A percentile compares a stretch with the other conserved stretches of the same genome.
Conservation (phyloP, 2,329 filamentous ascomycete species). For the Hymenoscyphus occultus region DNA sequence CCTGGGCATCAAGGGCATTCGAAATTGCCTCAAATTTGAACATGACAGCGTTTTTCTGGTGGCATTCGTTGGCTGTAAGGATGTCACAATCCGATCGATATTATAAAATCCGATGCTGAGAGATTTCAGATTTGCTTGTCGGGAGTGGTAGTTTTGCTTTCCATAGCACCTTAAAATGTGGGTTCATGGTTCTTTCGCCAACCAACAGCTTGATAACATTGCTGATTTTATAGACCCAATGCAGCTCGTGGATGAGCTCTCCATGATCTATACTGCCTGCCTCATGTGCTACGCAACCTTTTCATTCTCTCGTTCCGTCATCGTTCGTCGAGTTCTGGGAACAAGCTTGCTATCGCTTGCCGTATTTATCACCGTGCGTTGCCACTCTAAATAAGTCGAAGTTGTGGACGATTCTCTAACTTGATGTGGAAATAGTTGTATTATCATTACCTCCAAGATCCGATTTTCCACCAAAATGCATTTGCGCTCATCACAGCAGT, state of each 20-base stretch:
- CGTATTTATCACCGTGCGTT: conserved; percentile 55
- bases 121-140: conserved; percentile 35
- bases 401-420: conserved; percentile 45
- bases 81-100: not conserved
- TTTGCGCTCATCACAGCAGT: conserved; percentile 61
- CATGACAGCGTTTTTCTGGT: conserved; percentile 77
- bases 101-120: conserved; percentile 4
- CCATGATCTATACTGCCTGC: conserved; percentile 70
- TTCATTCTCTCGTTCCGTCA: conserved; percentile 52
- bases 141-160: conserved; percentile 41
- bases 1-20: conserved; percentile 71
- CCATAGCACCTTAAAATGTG: conserved; percentile 42
- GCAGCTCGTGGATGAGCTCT: conserved; percentile 68
- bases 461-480: conserved; percentile 69
- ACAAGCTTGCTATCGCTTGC: conserved; percentile 48
- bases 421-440: conserved; percentile 43
- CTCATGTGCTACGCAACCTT: conserved; percentile 69
- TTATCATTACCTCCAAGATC: conserved; percentile 72
- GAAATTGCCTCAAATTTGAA: conserved; percentile 66
- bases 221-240: conserved; percentile 54
- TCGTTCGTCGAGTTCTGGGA: conserved; percentile 48
- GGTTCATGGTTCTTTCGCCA: conserved; percentile 13
- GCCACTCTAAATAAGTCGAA: conserved; percentile 44
- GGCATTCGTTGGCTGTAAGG: conserved; percentile 46
- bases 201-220: not conserved